Base-by-base conservation (phyloP, 305 asterid genomes). In the Fraxinus xanthoxyloides region DNA sequence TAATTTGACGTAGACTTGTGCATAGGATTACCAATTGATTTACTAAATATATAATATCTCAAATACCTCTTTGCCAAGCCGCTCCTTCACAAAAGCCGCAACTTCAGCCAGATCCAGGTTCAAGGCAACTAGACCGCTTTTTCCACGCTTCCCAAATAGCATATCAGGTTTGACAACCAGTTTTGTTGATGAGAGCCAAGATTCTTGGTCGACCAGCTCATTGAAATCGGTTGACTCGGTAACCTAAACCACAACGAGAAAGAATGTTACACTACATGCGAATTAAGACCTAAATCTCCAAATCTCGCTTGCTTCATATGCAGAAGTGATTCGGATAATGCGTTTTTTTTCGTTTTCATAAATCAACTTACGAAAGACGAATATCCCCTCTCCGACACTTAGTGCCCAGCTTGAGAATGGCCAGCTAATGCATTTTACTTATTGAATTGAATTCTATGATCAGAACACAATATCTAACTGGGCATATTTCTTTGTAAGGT, bases 61-160 rank as follows among this genome's bases (percentile, higher is more conserved):
- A 12, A 78, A 32, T 75, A 93, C 98, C 98, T 95, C 98, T 89
- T 90, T 92, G 87, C 98, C 98, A 34, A 95, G 93, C 17, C 94
- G 87, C 77, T 93, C 98, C 89, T 91, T 95, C 67, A 92, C 97
- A 74, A 95, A 95, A 54, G 87, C 86, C 38, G 97, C 89, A 79
- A 93, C 98, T 83, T 91, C 94, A 48, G 97, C 98, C 85, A 92
- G 86, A 88, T 95, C 98, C 10, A 95, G 92, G 91, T 95, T 92
- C 88, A 95, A 81, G 79, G 98, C 98, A 12, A 95, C 98, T 9
- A 95, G 89, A 17, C 98, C 98, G 72, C 98, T 95, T 82, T 95
- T 95, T 31, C 98, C 98, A 82, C 98, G 97, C 86, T 95, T 95
- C 32, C 98, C 98, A 51, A 95, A 95, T 67, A 95, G 83, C 98